Evolutionary conservation across 202 grass and related monocot genomes (phyloP).

Genomic region (Panicum hallii): DNA sequence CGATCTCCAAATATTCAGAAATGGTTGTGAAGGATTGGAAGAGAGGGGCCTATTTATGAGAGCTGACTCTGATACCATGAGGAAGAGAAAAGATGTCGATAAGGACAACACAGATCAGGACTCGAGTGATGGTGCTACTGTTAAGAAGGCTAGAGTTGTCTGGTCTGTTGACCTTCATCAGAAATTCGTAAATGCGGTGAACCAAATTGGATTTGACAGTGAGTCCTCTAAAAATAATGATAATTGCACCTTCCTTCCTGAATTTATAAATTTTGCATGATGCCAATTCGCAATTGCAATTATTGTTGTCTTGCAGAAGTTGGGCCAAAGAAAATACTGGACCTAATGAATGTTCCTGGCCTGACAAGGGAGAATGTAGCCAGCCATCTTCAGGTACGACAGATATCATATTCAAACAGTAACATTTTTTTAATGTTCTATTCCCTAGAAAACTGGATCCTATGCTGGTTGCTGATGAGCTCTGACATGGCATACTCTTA

Average conservation of each 20-base stretch:
- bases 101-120: conserved; percentile 82
- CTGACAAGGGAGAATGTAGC: conserved; percentile 99
- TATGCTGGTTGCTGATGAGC: conserved; percentile 27
- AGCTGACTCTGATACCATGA: conserved; percentile 51
- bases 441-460: conserved; percentile 13
- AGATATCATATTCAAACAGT: conserved; percentile 29
- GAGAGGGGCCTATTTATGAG: conserved; percentile 67
- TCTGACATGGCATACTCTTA: conserved; percentile 12
- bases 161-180: conserved; percentile 99
- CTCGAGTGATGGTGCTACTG: conserved; percentile 60
- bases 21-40: conserved; percentile 69
- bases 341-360: conserved; percentile 93
- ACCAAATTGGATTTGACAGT: conserved; percentile 99
- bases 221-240: conserved; percentile 50
- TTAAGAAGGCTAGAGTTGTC: conserved; percentile 96
- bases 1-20: conserved; percentile 72
- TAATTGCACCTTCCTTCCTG: conserved; percentile 30
- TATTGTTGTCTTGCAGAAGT: conserved; percentile 74
- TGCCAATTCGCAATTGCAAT: conserved; percentile 35
- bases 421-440: neutral
- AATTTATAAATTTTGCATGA: conserved; percentile 29
- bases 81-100: conserved; percentile 82
- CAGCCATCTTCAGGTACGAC: conserved; percentile 96
- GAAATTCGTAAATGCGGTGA: conserved; percentile 98
- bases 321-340: conserved; percentile 96